A percentile compares a stretch with the other conserved stretches of the same genome.
These are phyloP conservation scores for Boletus vermiculosoides DNA, from an alignment of 768 basidiomycete species.

Conservation along the genomic window DNA sequence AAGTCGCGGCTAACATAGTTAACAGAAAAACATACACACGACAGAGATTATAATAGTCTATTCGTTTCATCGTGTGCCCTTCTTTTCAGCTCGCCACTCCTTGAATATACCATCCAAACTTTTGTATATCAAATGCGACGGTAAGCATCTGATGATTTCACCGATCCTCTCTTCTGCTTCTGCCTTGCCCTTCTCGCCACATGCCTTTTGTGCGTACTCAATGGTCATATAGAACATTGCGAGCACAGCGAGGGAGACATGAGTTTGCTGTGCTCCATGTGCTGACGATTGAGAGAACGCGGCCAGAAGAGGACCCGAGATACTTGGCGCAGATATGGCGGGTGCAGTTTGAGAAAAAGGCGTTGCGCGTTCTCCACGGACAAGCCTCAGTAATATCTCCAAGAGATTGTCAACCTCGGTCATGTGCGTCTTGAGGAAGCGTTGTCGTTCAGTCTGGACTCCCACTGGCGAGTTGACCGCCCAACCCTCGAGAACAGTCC, in stretches of 20 bases:
- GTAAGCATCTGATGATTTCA: slow-evolving; percentile 88
- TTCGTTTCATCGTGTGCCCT: slow-evolving; percentile 49
- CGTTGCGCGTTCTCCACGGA: slow-evolving; percentile 82
- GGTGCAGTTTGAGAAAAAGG: slow-evolving; percentile 65
- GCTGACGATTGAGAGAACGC: slow-evolving; percentile 74
- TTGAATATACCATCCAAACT: slow-evolving; percentile 94
- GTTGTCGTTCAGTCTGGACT: slow-evolving; percentile 69
- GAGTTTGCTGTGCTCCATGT: slow-evolving; percentile 88
- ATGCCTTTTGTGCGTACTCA: slow-evolving; percentile 76
- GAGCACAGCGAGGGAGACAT: slow-evolving; percentile 89
- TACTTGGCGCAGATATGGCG: slow-evolving; percentile 57
- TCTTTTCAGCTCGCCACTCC: slow-evolving; percentile 86
- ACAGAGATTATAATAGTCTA: slow-evolving; percentile 8
- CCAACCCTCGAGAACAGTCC: slow-evolving; percentile 90
- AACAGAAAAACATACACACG: neutral
- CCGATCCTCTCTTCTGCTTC: slow-evolving; percentile 77
- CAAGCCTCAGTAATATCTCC: slow-evolving; percentile 89
- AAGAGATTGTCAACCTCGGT: slow-evolving; percentile 83
- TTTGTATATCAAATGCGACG: slow-evolving; percentile 84
- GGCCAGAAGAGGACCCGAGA: slow-evolving; percentile 68
- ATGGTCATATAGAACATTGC: slow-evolving; percentile 84
- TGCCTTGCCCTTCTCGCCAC: slow-evolving; percentile 60
- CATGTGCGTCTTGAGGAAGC: slow-evolving; percentile 89
- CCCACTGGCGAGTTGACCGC: slow-evolving; percentile 81
- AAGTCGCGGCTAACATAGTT: neutral